Conservation (phyloP, 2,329 filamentous ascomycete genomes). For the Trichoderma pleuroti region DNA sequence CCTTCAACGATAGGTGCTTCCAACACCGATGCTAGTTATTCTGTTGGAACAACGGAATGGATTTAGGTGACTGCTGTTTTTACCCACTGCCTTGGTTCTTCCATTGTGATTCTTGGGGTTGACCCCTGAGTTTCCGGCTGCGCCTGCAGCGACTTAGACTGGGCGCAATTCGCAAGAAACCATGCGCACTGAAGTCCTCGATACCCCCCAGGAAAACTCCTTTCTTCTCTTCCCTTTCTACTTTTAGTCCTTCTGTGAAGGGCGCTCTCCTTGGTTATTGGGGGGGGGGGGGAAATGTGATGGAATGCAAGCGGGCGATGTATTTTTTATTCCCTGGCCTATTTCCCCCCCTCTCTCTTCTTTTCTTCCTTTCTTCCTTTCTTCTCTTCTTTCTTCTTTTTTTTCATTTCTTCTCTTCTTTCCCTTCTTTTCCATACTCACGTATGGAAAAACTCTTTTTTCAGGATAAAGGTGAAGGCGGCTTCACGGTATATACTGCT, state of each 20-base stretch:
- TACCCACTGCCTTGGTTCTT: not conserved
- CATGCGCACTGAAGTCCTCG: not conserved
- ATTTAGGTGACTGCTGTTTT: constrained; percentile 8
- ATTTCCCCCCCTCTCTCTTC: not conserved
- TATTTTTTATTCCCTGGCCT: not conserved
- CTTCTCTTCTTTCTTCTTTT: not conserved
- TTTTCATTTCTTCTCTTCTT: not conserved
- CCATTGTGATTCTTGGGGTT: not conserved
- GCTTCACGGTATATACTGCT: not conserved
- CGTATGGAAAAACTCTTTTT: not conserved
- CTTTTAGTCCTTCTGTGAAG: not conserved
- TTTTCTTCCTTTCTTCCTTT: no score
- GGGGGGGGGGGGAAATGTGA: not conserved
- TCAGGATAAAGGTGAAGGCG: not conserved
- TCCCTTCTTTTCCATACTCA: not conserved
- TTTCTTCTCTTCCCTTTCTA: not conserved
- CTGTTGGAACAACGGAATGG: constrained; percentile 21
- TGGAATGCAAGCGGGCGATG: not conserved
- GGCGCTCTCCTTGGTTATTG: not conserved
- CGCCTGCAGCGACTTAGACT: not conserved
- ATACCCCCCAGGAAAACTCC: not conserved
- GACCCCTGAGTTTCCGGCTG: not conserved
- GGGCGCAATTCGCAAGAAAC: not conserved
- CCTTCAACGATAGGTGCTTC: not conserved
- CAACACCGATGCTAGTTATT: not conserved